A percentile compares a stretch with the other conserved stretches of the same genome.
Conservation (phyloP, 768 basidiomycete species). For the Boletus speciosus region DNA sequence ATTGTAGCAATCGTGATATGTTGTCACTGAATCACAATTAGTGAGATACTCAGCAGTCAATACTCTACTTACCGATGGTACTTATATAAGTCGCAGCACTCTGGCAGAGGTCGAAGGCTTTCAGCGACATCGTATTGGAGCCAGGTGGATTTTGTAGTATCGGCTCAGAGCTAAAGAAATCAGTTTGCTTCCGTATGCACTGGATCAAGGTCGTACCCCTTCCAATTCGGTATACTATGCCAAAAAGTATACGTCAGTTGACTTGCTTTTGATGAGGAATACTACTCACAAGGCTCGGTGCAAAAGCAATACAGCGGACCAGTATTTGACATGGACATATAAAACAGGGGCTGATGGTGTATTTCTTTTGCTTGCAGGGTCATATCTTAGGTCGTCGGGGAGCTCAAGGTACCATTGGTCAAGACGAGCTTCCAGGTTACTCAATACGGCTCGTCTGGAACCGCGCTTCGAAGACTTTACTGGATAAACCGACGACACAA, state of each 20-base stretch:
- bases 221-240: slow-evolving; percentile 68
- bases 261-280: background rate
- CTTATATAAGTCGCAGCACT: slow-evolving; percentile 70
- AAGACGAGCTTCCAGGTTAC: slow-evolving; percentile 58
- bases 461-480: slow-evolving; percentile 48
- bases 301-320: slow-evolving; percentile 68
- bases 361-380: slow-evolving; percentile 49
- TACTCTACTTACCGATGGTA: slow-evolving; percentile 48
- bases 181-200: background rate
- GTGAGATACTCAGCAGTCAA: background rate
- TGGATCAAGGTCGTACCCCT: slow-evolving; percentile 40
- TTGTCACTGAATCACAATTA: slow-evolving; percentile 39
- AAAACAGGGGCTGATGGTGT: slow-evolving; percentile 64
- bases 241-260: slow-evolving; percentile 9
- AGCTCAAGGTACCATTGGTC: slow-evolving; percentile 74
- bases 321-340: slow-evolving; percentile 70
- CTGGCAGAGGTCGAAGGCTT: slow-evolving; percentile 74
- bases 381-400: slow-evolving; percentile 60
- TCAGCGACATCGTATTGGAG: slow-evolving; percentile 46
- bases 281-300: slow-evolving; percentile 74
- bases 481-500: slow-evolving; percentile 68
- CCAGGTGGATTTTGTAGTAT: slow-evolving; percentile 41
- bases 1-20: slow-evolving; percentile 58
- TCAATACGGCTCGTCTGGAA: slow-evolving; percentile 48
- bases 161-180: slow-evolving; percentile 38